Percentiles rank a stretch among this genome's conserved stretches.
Evolutionary conservation across 371 early-diverging fungal species (phyloP).

Genomic region (Dinochytrium kinnereticum): DNA sequence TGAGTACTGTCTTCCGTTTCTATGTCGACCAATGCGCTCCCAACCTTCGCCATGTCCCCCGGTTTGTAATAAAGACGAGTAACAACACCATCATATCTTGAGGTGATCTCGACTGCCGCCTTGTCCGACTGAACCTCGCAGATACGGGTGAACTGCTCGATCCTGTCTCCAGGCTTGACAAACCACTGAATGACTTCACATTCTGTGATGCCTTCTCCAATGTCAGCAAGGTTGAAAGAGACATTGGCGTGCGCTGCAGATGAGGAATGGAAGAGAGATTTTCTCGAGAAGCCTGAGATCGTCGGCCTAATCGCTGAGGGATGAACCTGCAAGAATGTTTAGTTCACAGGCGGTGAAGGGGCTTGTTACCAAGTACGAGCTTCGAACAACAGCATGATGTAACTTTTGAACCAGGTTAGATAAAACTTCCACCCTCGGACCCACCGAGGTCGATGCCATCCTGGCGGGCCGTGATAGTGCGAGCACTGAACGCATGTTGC

Average conservation of each 20-base stretch:
- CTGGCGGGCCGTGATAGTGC: too few species aligned
- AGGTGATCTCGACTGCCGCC: constrained; percentile 97
- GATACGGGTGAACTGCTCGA: constrained; percentile 93
- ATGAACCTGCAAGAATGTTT: not conserved
- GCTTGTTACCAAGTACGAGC: too few species aligned
- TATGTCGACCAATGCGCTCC: constrained; percentile 92
- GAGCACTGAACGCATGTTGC: too few species aligned
- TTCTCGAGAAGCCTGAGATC: not conserved
- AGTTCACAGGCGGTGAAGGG: not conserved
- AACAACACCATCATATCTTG: constrained; percentile 89
- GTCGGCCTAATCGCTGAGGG: too few species aligned
- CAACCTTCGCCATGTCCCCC: constrained; percentile 93
- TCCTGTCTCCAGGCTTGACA: constrained; percentile 85
- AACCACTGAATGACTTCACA: constrained; percentile 97
- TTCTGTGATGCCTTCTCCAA: constrained; percentile 98
- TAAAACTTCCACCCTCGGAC: too few species aligned
- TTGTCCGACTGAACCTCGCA: constrained; percentile 98
- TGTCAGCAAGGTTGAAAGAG: constrained; percentile 94
- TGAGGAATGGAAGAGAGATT: constrained; percentile 18
- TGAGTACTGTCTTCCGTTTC: constrained; percentile 65
- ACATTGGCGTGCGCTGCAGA: constrained; percentile 45
- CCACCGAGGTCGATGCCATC: too few species aligned
- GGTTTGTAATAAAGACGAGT: constrained; percentile 78
- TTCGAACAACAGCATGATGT: too few species aligned
- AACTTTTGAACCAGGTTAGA: too few species aligned